Base-by-base conservation (phyloP, 345 rosid species). In the Rhodomyrtus tomentosa region DNA sequence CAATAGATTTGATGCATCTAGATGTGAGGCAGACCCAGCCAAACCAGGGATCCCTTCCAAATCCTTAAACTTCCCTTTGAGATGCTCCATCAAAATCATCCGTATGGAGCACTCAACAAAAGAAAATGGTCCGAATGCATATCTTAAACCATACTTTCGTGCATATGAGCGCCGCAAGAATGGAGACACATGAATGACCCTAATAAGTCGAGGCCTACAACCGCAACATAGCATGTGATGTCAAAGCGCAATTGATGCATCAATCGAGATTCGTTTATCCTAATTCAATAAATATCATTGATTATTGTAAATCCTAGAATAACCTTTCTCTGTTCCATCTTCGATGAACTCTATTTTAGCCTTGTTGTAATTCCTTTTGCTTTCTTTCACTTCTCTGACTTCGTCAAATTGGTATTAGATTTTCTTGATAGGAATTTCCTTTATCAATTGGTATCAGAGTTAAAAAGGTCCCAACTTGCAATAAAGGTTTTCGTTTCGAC, bases 51-150 rank as follows among this genome's bases (percentile, higher is more conserved):
- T 38, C 15, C 76, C 85, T 38, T 90, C 84, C 56, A 81, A 88
- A 81, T 84, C 89, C 82, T 89, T 81, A 10, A 89, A 16, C 80
- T 89, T 88, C 45, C 32, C 92, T 84, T 89, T 90, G n/a, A 86
- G 12, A 82, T 62, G 58, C 76, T 90, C 92, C 93, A 92, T 90
- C 88, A 93, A 86, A 88, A 91, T 55, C 55, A 90, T 50, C 10
- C 90, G 92, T 92, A 89, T 83, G 68, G 7, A 58, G 81, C 58
- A 55, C 83, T 7, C 50, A 36, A 25, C 1, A 52, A 5, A 10
- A 83, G 21, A 81, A 38, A 32, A 6, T 51, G 16, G 49, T 49
- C 76, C 7, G 32, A 55, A 15, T 62, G 22, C 40, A 62, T 58
- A 15, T 58, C 1, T 58, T 27, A 14, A 27, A 58, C 72, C 36